Evolutionary conservation across 257 asterid species (phyloP).

Genomic region (Solanum gracilifrons): DNA sequence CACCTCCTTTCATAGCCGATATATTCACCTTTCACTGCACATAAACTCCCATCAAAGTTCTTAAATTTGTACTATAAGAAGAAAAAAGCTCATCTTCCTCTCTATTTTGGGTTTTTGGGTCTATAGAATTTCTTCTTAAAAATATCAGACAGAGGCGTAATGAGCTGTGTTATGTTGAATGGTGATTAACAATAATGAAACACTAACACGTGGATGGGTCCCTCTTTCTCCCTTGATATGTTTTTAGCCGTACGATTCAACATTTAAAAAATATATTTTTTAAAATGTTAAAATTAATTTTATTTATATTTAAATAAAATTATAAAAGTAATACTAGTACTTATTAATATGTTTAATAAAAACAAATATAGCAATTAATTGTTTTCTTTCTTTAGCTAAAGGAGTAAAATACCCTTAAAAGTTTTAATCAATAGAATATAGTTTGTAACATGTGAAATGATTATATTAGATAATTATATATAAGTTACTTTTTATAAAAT

Average conservation of each 20-base stretch:
- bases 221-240: background rate
- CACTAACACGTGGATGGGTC: constrained; percentile 5
- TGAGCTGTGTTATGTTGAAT: background rate
- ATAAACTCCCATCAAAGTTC: background rate
- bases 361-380: background rate
- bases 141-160: background rate
- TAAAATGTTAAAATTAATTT: background rate
- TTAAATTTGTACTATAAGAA: background rate
- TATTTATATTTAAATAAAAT: background rate
- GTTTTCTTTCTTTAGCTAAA: background rate
- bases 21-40: background rate
- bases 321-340: no score
- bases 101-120: background rate
- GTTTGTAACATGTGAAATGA: background rate
- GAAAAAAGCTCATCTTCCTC: background rate
- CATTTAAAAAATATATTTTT: no score
- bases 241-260: background rate
- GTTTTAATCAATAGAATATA: no score
- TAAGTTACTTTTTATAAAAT: background rate
- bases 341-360: background rate
- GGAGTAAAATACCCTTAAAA: background rate
- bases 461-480: no score
- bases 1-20: constrained; percentile 86
- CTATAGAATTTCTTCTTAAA: background rate
- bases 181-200: background rate